Evolutionary conservation across 2,329 filamentous ascomycete genomes (phyloP).

Genomic region (Aspergillaceae sp.): DNA sequence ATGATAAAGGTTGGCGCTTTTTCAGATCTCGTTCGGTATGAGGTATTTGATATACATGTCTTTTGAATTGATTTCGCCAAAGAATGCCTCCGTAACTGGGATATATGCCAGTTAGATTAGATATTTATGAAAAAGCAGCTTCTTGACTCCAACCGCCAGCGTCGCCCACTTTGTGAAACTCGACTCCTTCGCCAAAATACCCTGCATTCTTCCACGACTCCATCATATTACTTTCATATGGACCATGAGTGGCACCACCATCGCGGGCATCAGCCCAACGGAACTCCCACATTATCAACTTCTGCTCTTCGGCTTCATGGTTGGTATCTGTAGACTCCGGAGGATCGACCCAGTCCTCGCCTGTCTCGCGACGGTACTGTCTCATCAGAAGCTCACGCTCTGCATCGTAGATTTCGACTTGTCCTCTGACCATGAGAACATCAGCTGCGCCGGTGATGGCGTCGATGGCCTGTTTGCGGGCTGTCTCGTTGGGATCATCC

Average conservation of each 20-base stretch:
- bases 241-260: conserved; percentile 68
- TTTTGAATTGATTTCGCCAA: conserved; percentile 15
- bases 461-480: conserved; percentile 66
- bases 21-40: conserved; percentile 16
- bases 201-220: conserved; percentile 82
- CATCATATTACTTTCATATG: conserved; percentile 80
- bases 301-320: conserved; percentile 25
- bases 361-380: conserved; percentile 75
- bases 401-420: conserved; percentile 84
- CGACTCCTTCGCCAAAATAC: conserved; percentile 82
- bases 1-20: conserved; percentile 32
- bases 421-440: conserved; percentile 70
- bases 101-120: background rate
- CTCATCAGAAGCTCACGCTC: conserved; percentile 76
- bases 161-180: conserved; percentile 56
- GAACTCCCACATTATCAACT: conserved; percentile 68
- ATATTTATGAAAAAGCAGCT: conserved; percentile 44
- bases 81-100: conserved; percentile 14
- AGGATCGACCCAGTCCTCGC: conserved; percentile 69
- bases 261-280: conserved; percentile 85
- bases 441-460: conserved; percentile 84
- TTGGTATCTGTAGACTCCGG: conserved; percentile 22
- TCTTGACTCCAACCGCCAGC: conserved; percentile 48
- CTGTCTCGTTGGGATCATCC: conserved; percentile 60
- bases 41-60: conserved; percentile 13